These are phyloP conservation scores for Nakaseomyces sp. DNA, from an alignment of 1,139 yeast species.

Conservation along the genomic window DNA sequence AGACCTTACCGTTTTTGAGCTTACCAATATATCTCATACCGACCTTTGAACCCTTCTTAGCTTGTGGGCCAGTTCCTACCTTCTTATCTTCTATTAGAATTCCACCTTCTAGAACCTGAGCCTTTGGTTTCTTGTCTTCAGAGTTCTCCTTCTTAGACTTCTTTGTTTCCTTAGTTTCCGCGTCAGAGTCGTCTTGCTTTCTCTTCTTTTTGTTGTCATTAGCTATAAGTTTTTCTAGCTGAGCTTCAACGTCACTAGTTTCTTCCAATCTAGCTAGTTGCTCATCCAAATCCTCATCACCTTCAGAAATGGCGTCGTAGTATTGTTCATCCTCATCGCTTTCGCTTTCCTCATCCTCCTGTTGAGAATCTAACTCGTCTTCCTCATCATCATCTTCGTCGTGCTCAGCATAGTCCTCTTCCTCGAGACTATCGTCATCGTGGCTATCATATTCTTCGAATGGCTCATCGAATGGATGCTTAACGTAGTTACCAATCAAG, in stretches of 20 bases:
- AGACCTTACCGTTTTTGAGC: slow-evolving; percentile 89
- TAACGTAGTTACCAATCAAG: slow-evolving; percentile 89
- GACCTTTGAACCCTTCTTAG: slow-evolving; percentile 83
- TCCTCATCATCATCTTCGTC: slow-evolving; percentile 52
- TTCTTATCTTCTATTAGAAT: slow-evolving; percentile 89
- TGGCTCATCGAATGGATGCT: slow-evolving; percentile 62
- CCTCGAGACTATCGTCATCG: slow-evolving; percentile 35
- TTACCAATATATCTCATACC: slow-evolving; percentile 98
- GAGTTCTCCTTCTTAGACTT: slow-evolving; percentile 87
- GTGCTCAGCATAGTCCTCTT: slow-evolving; percentile 58
- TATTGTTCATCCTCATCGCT: slow-evolving; percentile 38
- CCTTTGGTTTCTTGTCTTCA: slow-evolving; percentile 33
- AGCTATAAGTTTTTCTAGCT: slow-evolving; percentile 30
- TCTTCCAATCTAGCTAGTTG: slow-evolving; percentile 40
- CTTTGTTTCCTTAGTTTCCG: slow-evolving; percentile 43
- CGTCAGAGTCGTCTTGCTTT: slow-evolving; percentile 26
- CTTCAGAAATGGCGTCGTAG: slow-evolving; percentile 31
- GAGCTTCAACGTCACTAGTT: slow-evolving; percentile 27
- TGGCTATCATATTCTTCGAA: slow-evolving; percentile 49
- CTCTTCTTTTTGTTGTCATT: slow-evolving; percentile 31
- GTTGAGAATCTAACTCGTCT: slow-evolving; percentile 49
- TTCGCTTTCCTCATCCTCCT: slow-evolving; percentile 42
- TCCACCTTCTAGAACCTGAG: slow-evolving; percentile 85
- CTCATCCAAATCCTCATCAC: slow-evolving; percentile 26
- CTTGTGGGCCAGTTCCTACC: slow-evolving; percentile 76